Evolutionary conservation across 257 asterid genomes (phyloP), one percentile per base, ranked within the genome.

Genomic region (Verbascum thapsus): DNA sequence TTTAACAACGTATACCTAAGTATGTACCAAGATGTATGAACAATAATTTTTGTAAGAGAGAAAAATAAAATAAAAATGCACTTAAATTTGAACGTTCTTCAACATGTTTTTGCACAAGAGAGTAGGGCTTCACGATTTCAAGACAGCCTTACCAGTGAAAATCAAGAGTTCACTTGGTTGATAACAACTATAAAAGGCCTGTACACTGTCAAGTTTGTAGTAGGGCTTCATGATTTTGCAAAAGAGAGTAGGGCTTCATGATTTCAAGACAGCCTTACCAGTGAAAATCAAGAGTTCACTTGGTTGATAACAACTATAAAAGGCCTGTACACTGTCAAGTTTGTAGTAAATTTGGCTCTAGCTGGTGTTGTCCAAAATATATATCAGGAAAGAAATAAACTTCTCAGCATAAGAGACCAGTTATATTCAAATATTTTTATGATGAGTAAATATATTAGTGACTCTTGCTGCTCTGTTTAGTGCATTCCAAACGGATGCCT

Each of bases 231-330:
- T n/a, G 68, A 15, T 7, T 8, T 11, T 32, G 26, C 67, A 30
- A 15, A 16, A 42, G 9, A 57, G 19, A 19, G 63, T 19, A 57
- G 39, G 8, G 12, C 12, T 40, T 48, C 48, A 10, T 62, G 19
- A 48, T 62, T 35, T 18, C 48, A 45, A 49, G 11, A 40, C 49
- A 53, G 41, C 59, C 59, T 53, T 30, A 40, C 59, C 20, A 12
- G 42, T 53, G 42, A 4, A n/a, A 52, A 30, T 53, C 59, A 30
- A 53, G 19, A 42, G 50, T 38, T 39, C 50, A 38, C 63, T 5
- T 35, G 32, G 45, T 30, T n/a, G 19, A 53, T 23, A n/a, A 32
- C 60, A 23, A 13, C 43, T 30, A 23, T 13, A 7, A 53, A 15
- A 23, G 40, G 60, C 23, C 30, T 1, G n/a, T 13, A 15, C 43